These are phyloP conservation scores for Aegilops speltoides DNA, from an alignment of 176 grass and related monocot genomes.

Conservation along the genomic window DNA sequence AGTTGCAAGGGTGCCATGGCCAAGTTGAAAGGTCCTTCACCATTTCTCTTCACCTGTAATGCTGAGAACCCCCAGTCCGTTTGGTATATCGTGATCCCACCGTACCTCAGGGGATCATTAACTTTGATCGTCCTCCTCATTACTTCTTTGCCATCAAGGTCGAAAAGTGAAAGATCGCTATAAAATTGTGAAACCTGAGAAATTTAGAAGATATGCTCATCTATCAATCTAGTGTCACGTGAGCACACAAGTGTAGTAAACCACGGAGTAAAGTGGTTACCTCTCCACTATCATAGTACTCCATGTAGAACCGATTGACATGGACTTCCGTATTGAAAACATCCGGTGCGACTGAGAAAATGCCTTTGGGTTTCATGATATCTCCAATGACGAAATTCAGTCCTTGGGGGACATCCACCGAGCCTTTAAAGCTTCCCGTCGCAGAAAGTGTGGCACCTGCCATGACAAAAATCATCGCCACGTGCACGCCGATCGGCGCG, in stretches of 20 bases:
- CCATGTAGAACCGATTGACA: slow-evolving; percentile 94
- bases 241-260: not conserved
- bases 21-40: slow-evolving; percentile 93
- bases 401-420: slow-evolving; percentile 85
- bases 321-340: slow-evolving; percentile 91
- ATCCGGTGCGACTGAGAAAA: slow-evolving; percentile 57
- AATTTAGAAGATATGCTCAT: slow-evolving; percentile 8
- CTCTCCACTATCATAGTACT: slow-evolving; percentile 98
- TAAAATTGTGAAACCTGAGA: slow-evolving; percentile 91
- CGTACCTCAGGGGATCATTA: slow-evolving; percentile 89
- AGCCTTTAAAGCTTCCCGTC: slow-evolving; percentile 81
- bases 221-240: not conserved
- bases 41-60: slow-evolving; percentile 84
- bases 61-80: slow-evolving; percentile 95
- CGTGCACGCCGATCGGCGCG: slow-evolving; percentile 85
- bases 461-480: slow-evolving; percentile 96
- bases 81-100: slow-evolving; percentile 88
- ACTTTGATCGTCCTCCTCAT: slow-evolving; percentile 94
- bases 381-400: slow-evolving; percentile 93
- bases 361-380: slow-evolving; percentile 74
- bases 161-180: slow-evolving; percentile 79
- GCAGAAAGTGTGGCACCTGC: slow-evolving; percentile 82
- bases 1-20: slow-evolving; percentile 74
- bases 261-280: slow-evolving; percentile 32
- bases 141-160: slow-evolving; percentile 85